phyloP scores from a whole-genome alignment of 768 basidiomycete genomes.

The Daedaleopsis nitida region DNA sequence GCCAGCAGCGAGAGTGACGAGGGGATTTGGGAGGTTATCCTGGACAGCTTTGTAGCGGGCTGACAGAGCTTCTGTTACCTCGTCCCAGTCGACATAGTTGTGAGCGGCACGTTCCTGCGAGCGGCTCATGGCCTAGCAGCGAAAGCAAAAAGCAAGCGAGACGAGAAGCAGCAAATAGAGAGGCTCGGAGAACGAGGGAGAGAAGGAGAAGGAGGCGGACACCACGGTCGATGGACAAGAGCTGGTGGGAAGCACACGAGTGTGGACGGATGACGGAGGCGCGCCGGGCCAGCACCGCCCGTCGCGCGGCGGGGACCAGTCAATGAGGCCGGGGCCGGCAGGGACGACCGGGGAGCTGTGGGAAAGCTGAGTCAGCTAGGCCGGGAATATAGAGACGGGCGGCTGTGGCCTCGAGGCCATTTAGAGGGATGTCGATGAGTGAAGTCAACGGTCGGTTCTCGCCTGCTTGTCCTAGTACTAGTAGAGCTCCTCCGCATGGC shows the following conservation, averaged over 20 bases:
- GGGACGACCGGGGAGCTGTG: constrained; percentile 1
- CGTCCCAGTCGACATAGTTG: constrained; percentile 16
- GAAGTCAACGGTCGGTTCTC: background rate
- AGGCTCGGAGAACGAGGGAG: constrained; percentile 12
- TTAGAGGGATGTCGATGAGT: background rate
- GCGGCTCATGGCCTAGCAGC: constrained; percentile 16
- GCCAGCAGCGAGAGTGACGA: background rate
- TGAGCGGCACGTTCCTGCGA: constrained; percentile 14
- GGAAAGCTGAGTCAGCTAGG: constrained; percentile 14
- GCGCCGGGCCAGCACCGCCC: constrained; percentile 1
- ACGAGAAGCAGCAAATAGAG: background rate
- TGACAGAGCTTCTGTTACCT: constrained; percentile 18
- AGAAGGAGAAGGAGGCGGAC: constrained; percentile 15
- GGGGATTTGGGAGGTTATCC: constrained; percentile 7
- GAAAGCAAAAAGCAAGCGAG: constrained; percentile 7
- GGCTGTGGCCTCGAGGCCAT: background rate
- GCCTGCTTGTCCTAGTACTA: constrained; percentile 6
- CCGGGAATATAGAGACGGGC: background rate
- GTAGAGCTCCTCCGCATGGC: constrained; percentile 26
- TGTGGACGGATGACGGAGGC: constrained; percentile 1
- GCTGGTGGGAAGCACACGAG: constrained; percentile 14
- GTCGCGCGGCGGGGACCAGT: background rate
- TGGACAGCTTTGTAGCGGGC: constrained; percentile 15
- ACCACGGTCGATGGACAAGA: constrained; percentile 4
- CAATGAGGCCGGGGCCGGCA: background rate